Evolutionary conservation across 371 early-diverging fungal genomes (phyloP).

Genomic region (Mortierella sp.): DNA sequence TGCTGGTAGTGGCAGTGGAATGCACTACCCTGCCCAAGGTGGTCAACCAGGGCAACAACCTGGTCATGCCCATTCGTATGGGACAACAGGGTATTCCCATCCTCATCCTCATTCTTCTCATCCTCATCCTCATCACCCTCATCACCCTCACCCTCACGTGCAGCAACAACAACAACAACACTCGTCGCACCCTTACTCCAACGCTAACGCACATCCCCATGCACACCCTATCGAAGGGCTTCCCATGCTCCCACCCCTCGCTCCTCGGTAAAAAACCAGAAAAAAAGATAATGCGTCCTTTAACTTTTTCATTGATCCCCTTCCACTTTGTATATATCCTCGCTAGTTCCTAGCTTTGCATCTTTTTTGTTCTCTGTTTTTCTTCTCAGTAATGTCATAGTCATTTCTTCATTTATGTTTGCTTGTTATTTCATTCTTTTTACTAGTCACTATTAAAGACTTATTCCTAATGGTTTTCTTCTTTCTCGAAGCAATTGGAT

Average conservation of each 20-base stretch:
- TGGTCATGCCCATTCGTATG: conserved; percentile 1
- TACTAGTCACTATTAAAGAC: no score
- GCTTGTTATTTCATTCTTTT: not conserved
- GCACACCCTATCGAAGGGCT: conserved; percentile 16
- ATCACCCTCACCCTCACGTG: not conserved
- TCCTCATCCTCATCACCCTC: conserved; percentile 20
- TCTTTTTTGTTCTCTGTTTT: not conserved
- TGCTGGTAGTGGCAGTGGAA: conserved; percentile 11
- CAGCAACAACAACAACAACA: not conserved
- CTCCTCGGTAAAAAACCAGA: conserved; percentile 6
- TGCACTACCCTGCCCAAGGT: conserved; percentile 13
- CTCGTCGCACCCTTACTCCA: not conserved
- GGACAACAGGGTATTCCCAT: not conserved
- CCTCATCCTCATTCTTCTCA: conserved; percentile 17
- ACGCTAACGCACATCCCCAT: conserved; percentile 6
- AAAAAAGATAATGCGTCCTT: not conserved
- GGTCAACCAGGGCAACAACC: conserved; percentile 7
- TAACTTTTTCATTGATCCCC: not conserved
- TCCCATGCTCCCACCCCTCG: conserved; percentile 12
- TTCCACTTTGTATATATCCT: conserved; percentile 4
- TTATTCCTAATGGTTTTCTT: no score
- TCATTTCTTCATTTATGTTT: not conserved
- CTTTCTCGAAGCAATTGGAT: no score
- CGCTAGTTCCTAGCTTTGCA: not conserved
- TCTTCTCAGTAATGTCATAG: not conserved